phyloP scores from a whole-genome alignment of 768 basidiomycete species.

The Tylopilus cervinicoccineus region DNA sequence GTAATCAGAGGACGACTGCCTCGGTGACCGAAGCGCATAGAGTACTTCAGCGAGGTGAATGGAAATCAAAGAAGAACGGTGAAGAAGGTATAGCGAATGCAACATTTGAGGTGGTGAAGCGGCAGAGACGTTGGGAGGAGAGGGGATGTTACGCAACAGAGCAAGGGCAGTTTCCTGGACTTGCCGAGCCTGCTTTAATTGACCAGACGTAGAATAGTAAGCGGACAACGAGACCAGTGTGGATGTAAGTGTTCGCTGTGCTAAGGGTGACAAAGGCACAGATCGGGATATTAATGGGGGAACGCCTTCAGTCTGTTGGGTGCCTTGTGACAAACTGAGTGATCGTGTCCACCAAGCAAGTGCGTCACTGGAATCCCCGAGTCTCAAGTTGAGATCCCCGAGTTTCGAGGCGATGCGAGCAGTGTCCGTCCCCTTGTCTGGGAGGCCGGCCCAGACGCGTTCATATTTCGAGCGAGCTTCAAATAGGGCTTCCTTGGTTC shows the following conservation, averaged over 20 bases:
- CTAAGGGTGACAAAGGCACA: constrained; percentile 53
- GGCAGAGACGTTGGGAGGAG: constrained; percentile 40
- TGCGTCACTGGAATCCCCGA: constrained; percentile 52
- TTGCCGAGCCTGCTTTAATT: constrained; percentile 49
- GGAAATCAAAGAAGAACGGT: constrained; percentile 69
- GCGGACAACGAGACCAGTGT: constrained; percentile 70
- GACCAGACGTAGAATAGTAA: constrained; percentile 57
- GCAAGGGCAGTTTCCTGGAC: constrained; percentile 54
- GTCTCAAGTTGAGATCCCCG: constrained; percentile 57
- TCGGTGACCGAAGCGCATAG: constrained; percentile 43
- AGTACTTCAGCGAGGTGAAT: constrained; percentile 73
- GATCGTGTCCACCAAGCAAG: constrained; percentile 67
- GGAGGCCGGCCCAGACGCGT: constrained; percentile 49
- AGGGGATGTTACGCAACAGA: constrained; percentile 51
- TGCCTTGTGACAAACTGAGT: constrained; percentile 43
- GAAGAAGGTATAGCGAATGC: constrained; percentile 63
- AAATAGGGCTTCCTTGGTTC: constrained; percentile 43
- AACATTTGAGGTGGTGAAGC: constrained; percentile 55
- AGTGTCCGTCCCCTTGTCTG: constrained; percentile 38
- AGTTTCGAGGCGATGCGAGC: constrained; percentile 61
- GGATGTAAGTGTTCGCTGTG: constrained; percentile 59
- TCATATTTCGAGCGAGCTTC: constrained; percentile 57
- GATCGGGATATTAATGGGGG: constrained; percentile 33
- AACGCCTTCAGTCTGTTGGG: constrained; percentile 18
- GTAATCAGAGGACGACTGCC: constrained; percentile 48